Conservation (phyloP, 2,329 filamentous ascomycete species). For the Cladosporium sp. region DNA sequence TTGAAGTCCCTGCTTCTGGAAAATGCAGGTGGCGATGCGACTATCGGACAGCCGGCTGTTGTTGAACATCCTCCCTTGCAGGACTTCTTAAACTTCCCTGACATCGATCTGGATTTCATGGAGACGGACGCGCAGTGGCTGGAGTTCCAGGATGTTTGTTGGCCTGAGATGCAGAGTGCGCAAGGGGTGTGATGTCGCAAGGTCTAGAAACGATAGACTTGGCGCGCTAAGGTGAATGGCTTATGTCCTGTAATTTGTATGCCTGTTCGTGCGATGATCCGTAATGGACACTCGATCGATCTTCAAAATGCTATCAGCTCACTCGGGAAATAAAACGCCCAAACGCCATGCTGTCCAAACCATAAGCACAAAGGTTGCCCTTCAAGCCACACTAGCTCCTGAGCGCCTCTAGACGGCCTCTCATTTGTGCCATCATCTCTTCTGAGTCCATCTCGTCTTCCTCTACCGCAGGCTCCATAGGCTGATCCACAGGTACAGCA, state of each 20-base stretch:
- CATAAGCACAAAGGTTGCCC: background rate
- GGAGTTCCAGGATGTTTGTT: constrained; percentile 19
- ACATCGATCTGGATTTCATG: constrained; percentile 22
- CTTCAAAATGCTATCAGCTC: background rate
- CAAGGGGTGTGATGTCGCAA: background rate
- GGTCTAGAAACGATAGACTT: too few species aligned
- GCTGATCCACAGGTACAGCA: constrained; percentile 48
- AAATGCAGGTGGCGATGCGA: background rate
- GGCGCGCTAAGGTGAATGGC: background rate
- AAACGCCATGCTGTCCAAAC: constrained; percentile 6
- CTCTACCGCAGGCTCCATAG: constrained; percentile 49
- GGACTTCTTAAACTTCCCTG: constrained; percentile 19
- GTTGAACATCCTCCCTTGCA: constrained; percentile 16
- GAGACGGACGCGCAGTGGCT: constrained; percentile 15
- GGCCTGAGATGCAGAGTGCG: constrained; percentile 15
- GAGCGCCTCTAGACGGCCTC: constrained; percentile 81
- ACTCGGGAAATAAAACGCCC: background rate
- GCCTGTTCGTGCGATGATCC: background rate
- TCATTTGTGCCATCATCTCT: constrained; percentile 90
- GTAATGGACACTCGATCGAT: background rate
- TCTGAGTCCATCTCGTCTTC: constrained; percentile 78
- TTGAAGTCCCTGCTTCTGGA: constrained; percentile 17
- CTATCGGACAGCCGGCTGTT: background rate
- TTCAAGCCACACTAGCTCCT: constrained; percentile 60
- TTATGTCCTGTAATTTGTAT: constrained; percentile 7